A percentile compares a stretch with the other conserved stretches of the same genome.
Evolutionary conservation across 371 early-diverging fungal genomes (phyloP).

Genomic region (Actinomortierella wolfii): DNA sequence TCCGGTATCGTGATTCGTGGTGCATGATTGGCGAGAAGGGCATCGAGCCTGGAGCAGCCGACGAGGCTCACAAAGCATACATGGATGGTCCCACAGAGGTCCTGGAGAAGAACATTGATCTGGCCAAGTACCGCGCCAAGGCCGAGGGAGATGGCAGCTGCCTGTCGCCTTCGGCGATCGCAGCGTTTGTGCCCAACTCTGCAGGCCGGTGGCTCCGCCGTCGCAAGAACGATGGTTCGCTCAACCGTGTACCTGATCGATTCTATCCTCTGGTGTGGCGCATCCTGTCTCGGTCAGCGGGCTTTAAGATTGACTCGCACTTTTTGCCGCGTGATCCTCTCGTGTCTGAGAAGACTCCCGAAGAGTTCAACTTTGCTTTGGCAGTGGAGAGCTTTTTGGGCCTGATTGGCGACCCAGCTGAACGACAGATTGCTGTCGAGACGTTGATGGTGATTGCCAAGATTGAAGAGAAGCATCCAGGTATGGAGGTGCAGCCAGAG

Average conservation of each 20-base stretch:
- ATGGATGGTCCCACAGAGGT: constrained; percentile 58
- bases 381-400: constrained; percentile 77
- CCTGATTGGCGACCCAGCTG: constrained; percentile 79
- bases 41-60: constrained; percentile 18
- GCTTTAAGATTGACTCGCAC: constrained; percentile 60
- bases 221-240: constrained; percentile 84
- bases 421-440: constrained; percentile 82
- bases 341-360: constrained; percentile 84
- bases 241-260: constrained; percentile 78
- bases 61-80: constrained; percentile 52
- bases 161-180: constrained; percentile 48
- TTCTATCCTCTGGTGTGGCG: constrained; percentile 85
- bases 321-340: constrained; percentile 81
- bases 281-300: constrained; percentile 62
- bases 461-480: constrained; percentile 68
- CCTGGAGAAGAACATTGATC: constrained; percentile 49
- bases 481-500: constrained; percentile 56
- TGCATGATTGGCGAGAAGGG: constrained; percentile 78
- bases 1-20: constrained; percentile 81
- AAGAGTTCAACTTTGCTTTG: constrained; percentile 81
- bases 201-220: constrained; percentile 80
- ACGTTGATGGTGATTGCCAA: constrained; percentile 69
- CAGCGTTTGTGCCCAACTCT: constrained; percentile 63
- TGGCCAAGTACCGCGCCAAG: constrained; percentile 27
- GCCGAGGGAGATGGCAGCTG: constrained; percentile 35